Conservation (phyloP, 192 early-diverging fungal genomes). For the Lobosporangium transversale region DNA sequence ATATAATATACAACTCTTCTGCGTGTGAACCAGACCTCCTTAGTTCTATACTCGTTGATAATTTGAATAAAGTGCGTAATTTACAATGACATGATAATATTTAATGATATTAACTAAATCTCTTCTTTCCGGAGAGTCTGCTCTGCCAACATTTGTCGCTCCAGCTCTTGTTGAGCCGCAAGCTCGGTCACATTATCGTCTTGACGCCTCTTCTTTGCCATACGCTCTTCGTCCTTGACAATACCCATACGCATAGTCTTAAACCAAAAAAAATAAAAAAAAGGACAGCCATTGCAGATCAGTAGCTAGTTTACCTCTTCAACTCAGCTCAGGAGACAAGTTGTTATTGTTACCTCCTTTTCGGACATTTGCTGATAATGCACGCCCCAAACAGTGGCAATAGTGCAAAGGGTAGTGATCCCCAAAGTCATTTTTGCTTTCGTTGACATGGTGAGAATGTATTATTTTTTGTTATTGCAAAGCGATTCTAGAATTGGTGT, state of each 20-base stretch:
- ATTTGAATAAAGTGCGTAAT: too few relatives aligned
- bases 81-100: too few relatives aligned
- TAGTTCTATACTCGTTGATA: not conserved
- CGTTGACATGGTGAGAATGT: slow-evolving; percentile 42
- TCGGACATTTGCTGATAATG: slow-evolving; percentile 54
- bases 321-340: too few relatives aligned
- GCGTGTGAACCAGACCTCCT: not conserved
- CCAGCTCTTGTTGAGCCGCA: slow-evolving; percentile 49
- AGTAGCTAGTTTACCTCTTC: too few relatives aligned
- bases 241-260: slow-evolving; percentile 52
- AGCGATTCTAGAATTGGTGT: too few relatives aligned
- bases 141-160: slow-evolving; percentile 47
- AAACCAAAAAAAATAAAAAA: too few relatives aligned
- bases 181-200: slow-evolving; percentile 53
- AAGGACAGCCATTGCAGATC: too few relatives aligned
- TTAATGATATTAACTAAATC: not conserved
- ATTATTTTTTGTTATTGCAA: too few relatives aligned
- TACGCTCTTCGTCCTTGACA: slow-evolving; percentile 43
- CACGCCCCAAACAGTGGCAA: slow-evolving; percentile 45
- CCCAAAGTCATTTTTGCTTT: slow-evolving; percentile 53
- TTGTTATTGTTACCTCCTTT: slow-evolving; percentile 31
- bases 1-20: not conserved
- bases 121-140: slow-evolving; percentile 39
- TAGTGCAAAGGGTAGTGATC: slow-evolving; percentile 36
- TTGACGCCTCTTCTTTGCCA: slow-evolving; percentile 51